These are phyloP conservation scores for Monosporascus sp. DNA, from an alignment of 2,329 filamentous ascomycete genomes.

Conservation along the genomic window DNA sequence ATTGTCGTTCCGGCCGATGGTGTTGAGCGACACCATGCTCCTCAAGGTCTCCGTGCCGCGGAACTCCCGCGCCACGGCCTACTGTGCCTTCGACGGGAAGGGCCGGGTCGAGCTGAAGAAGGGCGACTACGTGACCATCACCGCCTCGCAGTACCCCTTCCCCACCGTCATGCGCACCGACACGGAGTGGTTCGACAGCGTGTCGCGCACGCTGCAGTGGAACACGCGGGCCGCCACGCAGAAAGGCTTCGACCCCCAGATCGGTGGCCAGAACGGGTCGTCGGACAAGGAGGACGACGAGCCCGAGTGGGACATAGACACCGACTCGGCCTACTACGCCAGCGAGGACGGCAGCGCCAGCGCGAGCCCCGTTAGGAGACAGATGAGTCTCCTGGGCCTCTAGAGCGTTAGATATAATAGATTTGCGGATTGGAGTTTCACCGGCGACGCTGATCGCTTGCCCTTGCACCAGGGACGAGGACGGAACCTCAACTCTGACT, in stretches of 20 bases:
- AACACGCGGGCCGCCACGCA: constrained; percentile 90
- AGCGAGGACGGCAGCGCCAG: constrained; percentile 68
- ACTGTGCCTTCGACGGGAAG: constrained; percentile 97
- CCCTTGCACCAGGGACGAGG: no score
- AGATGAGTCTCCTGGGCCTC: constrained; percentile 70
- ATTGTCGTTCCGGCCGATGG: constrained; percentile 94
- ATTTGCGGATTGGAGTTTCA: no score
- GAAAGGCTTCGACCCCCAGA: constrained; percentile 70
- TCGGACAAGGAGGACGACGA: constrained; percentile 46
- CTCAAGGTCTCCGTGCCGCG: constrained; percentile 83
- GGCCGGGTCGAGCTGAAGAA: constrained; percentile 88
- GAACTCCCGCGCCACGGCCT: constrained; percentile 84
- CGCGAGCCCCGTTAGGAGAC: constrained; percentile 63
- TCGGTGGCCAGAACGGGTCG: constrained; percentile 41
- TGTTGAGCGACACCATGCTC: constrained; percentile 89
- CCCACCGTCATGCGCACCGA: constrained; percentile 88
- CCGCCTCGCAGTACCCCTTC: constrained; percentile 94
- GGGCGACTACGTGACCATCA: constrained; percentile 93
- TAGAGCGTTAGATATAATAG: constrained; percentile 22
- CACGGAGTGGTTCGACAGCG: constrained; percentile 95
- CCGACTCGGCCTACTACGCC: constrained; percentile 67
- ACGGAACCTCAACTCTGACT: no score
- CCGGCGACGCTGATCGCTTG: no score
- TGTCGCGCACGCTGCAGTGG: constrained; percentile 88
- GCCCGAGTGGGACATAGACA: constrained; percentile 90